Conservation (phyloP, 805 yeast species). For the Priceomyces melissophilus region DNA sequence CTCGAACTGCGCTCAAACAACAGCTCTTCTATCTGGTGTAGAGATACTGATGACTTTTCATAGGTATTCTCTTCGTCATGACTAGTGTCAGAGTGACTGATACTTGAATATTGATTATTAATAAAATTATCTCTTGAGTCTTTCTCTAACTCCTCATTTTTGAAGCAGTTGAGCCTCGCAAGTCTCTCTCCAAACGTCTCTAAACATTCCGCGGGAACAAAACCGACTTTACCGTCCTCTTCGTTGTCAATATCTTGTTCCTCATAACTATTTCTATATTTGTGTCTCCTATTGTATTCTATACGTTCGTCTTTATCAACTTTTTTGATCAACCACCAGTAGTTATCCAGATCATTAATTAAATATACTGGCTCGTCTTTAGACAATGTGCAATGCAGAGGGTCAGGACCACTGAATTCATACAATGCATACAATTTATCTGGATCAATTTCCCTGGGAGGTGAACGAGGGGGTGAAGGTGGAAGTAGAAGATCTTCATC, state of each 20-base stretch:
- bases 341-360: slow-evolving; percentile 84
- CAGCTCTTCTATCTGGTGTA: background rate
- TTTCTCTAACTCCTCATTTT: slow-evolving; percentile 70
- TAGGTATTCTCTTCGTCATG: slow-evolving; percentile 1
- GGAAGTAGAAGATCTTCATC: slow-evolving; percentile 40
- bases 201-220: slow-evolving; percentile 93
- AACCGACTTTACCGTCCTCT: slow-evolving; percentile 78
- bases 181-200: slow-evolving; percentile 89
- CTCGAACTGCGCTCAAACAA: slow-evolving; percentile 4
- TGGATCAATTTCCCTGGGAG: slow-evolving; percentile 81
- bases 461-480: slow-evolving; percentile 72
- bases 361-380: slow-evolving; percentile 82
- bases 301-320: slow-evolving; percentile 34
- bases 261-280: slow-evolving; percentile 9
- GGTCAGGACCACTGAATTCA: slow-evolving; percentile 88
- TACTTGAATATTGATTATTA: background rate
- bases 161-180: slow-evolving; percentile 89
- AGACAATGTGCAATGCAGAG: slow-evolving; percentile 77
- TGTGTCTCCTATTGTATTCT: slow-evolving; percentile 13
- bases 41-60: background rate
- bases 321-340: slow-evolving; percentile 90
- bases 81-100: background rate
- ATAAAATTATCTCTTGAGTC: slow-evolving; percentile 8
- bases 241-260: slow-evolving; percentile 21
- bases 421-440: slow-evolving; percentile 80